Percentiles rank a stretch among this genome's conserved stretches.
Conservation (phyloP, 805 yeast genomes). For the Tetrapisispora pingtungensis region DNA sequence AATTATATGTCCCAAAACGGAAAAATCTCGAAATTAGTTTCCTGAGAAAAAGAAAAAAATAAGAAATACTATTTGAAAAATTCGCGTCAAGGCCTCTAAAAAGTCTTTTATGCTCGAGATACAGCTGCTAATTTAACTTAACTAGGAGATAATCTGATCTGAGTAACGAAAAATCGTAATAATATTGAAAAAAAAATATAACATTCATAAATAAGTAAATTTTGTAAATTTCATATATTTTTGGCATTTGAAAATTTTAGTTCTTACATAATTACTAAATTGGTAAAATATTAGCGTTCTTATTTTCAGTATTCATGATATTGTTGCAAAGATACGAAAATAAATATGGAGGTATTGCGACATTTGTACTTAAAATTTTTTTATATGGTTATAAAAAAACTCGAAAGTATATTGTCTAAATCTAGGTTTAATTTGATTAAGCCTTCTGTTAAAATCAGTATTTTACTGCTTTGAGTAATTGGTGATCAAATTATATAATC, state of each 20-base stretch:
- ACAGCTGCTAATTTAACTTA: not conserved
- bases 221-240: no score
- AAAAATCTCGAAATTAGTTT: not conserved
- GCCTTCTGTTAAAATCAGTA: no score
- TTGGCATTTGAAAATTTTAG: no score
- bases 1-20: not conserved
- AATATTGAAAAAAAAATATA: not conserved
- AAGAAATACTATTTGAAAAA: not conserved
- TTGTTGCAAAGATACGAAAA: not conserved
- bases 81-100: not conserved
- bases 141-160: not conserved
- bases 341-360: not conserved
- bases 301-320: not conserved
- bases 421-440: no score
- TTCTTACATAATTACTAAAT: not conserved
- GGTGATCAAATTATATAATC: not conserved
- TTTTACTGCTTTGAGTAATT: not conserved
- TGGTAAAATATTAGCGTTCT: no score
- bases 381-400: not conserved
- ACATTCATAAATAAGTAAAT: no score
- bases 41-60: no score
- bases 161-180: not conserved
- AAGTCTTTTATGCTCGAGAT: not conserved
- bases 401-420: not conserved
- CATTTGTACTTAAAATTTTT: not conserved